These are phyloP conservation scores for Teunomyces tritomae DNA, from an alignment of 805 yeast genomes.

Conservation along the genomic window DNA sequence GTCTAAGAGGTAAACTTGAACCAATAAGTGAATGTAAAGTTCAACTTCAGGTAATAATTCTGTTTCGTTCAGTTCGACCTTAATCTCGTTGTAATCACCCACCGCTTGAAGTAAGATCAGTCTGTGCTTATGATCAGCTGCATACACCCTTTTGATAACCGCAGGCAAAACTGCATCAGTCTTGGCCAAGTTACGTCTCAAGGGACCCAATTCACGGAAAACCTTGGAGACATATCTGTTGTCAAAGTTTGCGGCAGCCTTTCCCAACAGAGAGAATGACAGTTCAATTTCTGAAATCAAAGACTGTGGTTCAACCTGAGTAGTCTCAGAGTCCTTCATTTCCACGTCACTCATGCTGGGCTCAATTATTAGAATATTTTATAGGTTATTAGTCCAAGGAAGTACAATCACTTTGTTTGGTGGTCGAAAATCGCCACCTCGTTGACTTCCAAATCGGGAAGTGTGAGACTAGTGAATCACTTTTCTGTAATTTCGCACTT, in stretches of 20 bases:
- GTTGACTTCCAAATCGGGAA: slow-evolving; percentile 3
- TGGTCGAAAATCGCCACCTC: slow-evolving; percentile 4
- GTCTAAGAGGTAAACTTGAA: slow-evolving; percentile 76
- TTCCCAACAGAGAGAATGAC: slow-evolving; percentile 47
- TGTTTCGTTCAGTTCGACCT: slow-evolving; percentile 11
- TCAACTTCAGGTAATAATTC: slow-evolving; percentile 75
- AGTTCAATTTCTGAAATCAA: slow-evolving; percentile 38
- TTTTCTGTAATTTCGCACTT: background rate
- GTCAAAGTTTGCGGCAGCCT: slow-evolving; percentile 72
- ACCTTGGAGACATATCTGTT: slow-evolving; percentile 85
- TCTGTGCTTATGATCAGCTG: slow-evolving; percentile 45
- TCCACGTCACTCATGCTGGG: slow-evolving; percentile 14
- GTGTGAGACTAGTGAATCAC: background rate
- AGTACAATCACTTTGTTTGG: background rate
- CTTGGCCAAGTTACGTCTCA: slow-evolving; percentile 60
- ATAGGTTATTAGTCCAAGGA: background rate
- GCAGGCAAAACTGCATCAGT: slow-evolving; percentile 49
- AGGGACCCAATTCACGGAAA: slow-evolving; percentile 73
- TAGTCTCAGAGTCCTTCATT: slow-evolving; percentile 16
- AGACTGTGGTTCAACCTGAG: slow-evolving; percentile 10
- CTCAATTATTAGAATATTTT: background rate
- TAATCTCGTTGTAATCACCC: slow-evolving; percentile 13
- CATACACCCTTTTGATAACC: slow-evolving; percentile 57
- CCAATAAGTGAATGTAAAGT: slow-evolving; percentile 72
- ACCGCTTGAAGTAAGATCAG: slow-evolving; percentile 35